Evolutionary conservation across 176 grass and related monocot genomes (phyloP), one percentile per base, ranked within the genome.

Genomic region (Phoenix roebelenii): DNA sequence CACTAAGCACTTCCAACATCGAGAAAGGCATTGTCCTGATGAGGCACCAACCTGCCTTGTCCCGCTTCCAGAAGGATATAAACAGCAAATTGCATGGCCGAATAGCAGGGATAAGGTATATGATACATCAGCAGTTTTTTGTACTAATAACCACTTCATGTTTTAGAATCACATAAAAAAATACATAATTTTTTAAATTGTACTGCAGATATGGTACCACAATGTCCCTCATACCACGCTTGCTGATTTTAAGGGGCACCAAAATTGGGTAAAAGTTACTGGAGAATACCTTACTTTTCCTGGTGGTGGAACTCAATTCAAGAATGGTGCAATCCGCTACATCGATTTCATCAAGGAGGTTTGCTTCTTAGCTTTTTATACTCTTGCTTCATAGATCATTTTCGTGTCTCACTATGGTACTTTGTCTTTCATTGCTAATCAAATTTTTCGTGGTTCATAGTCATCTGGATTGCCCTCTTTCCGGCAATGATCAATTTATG

Each of bases 291-390:
- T 95, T 10, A 84, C 86, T 18, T 95, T 95, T 73, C 90, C 90
- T 3, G 90, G 86, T 60, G 90, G 90, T 66, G 90, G 90, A 22
- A 95, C 90, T 22, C 86, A 95, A 71, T 95, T 95, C 74, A 90
- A 81, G 73, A 77, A 95, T 64, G 80, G 86, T 16, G 86, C 90
- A 49, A 72, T 95, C 3, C 86, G 81, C 25, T 95, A 95, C 70
- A 90, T 95, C 63, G 83, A 95, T 52, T 59, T 83, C 49, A 90
- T 95, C 70, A 56, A 84, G 75, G 60, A 65, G 35, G 79, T 82
- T 19, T 19, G 1, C 35, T 80, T 62, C 10, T 3, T 44, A 10
- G 53, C 4, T 49, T 50, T 10, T 29, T 29, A 18, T 39, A 59
- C 48, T 15, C 56, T 60, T 30, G 24, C 49, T 52, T 4, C 4